Conservation (phyloP, 257 asterid genomes). For the Anisodus tanguticus region DNA sequence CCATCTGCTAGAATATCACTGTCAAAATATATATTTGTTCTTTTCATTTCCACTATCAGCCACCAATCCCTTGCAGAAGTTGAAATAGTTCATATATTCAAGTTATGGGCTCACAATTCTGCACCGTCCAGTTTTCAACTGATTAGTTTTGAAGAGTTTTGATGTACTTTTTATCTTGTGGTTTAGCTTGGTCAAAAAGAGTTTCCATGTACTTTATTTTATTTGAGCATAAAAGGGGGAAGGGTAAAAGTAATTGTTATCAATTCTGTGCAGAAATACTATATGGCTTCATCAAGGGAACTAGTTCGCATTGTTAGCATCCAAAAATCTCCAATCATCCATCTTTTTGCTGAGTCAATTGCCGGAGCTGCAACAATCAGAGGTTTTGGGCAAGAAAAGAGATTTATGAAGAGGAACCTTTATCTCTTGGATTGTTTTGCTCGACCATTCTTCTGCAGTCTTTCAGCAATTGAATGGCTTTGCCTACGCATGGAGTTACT, state of each 20-base stretch:
- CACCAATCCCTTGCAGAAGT: conserved; percentile 12
- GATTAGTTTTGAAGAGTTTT: neutral
- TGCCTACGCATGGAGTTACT: conserved; percentile 98
- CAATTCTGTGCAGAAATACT: conserved; percentile 78
- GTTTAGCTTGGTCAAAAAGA: too few relatives aligned
- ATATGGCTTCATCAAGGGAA: conserved; percentile 99
- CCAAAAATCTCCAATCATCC: conserved; percentile 95
- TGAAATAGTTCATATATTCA: neutral
- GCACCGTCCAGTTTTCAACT: neutral
- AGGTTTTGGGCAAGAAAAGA: conserved; percentile 98
- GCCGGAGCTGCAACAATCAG: conserved; percentile 98
- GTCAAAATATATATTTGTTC: neutral
- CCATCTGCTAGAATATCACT: conserved; percentile 16
- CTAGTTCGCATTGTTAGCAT: conserved; percentile 97
- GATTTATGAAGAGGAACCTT: conserved; percentile 97
- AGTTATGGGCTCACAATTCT: conserved; percentile 24
- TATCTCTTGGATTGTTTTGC: conserved; percentile 97
- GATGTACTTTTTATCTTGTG: too few relatives aligned
- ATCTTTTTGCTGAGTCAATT: conserved; percentile 92
- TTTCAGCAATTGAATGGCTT: conserved; percentile 99
- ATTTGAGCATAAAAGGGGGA: neutral
- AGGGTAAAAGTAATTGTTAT: conserved; percentile 17
- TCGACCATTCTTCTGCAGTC: conserved; percentile 97
- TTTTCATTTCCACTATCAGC: neutral
- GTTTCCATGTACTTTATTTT: neutral